These are phyloP conservation scores for Fusarium illudens DNA, from an alignment of 2,329 filamentous ascomycete genomes.

Conservation along the genomic window DNA sequence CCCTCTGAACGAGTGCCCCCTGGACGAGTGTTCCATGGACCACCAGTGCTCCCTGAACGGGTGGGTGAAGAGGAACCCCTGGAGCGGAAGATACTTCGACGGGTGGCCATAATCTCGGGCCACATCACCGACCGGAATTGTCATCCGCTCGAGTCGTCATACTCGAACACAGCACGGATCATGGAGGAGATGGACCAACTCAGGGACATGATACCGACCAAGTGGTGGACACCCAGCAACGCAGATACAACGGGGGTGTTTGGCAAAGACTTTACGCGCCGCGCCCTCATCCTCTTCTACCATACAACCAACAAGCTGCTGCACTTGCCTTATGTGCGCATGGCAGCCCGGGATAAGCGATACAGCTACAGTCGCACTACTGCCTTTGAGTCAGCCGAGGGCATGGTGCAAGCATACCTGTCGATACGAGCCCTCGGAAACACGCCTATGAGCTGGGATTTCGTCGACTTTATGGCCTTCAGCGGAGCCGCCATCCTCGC, in stretches of 20 bases:
- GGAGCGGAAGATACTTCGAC: slow-evolving; percentile 24
- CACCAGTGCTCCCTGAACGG: too few species aligned
- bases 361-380: slow-evolving; percentile 50
- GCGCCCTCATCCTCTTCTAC: slow-evolving; percentile 51
- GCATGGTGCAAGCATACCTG: slow-evolving; percentile 50
- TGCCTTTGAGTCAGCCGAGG: slow-evolving; percentile 53
- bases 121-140: slow-evolving; percentile 17
- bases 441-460: slow-evolving; percentile 47
- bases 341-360: slow-evolving; percentile 45
- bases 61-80: background rate
- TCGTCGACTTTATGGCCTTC: slow-evolving; percentile 59
- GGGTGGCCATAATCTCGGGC: slow-evolving; percentile 11
- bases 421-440: slow-evolving; percentile 38
- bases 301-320: slow-evolving; percentile 50
- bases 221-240: slow-evolving; percentile 8
- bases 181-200: slow-evolving; percentile 50
- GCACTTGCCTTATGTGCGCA: slow-evolving; percentile 58
- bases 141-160: background rate
- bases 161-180: background rate
- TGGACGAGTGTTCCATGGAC: too few species aligned
- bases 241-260: background rate
- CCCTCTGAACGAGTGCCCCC: too few species aligned
- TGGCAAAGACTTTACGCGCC: slow-evolving; percentile 21
- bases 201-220: slow-evolving; percentile 41
- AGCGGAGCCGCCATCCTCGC: slow-evolving; percentile 55